A percentile compares a stretch with the other conserved stretches of the same genome.
Evolutionary conservation across 495 filamentous ascomycete genomes (phyloP).

Genomic region (Tricharina praecox): DNA sequence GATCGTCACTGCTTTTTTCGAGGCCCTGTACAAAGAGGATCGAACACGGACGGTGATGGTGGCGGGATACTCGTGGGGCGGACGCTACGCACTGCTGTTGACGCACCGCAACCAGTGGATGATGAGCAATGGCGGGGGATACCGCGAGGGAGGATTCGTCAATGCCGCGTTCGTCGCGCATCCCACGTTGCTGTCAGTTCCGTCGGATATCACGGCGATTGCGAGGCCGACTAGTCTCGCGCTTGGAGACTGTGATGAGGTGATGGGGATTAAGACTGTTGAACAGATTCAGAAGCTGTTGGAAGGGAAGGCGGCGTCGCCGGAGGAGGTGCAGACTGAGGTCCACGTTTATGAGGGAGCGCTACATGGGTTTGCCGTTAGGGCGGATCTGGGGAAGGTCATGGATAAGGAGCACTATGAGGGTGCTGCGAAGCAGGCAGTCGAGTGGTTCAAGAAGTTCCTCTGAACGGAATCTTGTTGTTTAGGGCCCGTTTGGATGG

Average conservation of each 20-base stretch:
- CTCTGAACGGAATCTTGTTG: too few species aligned
- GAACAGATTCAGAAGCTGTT: slow-evolving; percentile 32
- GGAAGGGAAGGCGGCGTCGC: slow-evolving; percentile 27
- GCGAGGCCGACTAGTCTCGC: slow-evolving; percentile 38
- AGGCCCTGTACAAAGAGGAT: slow-evolving; percentile 29
- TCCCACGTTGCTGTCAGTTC: slow-evolving; percentile 32
- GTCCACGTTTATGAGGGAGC: slow-evolving; percentile 40
- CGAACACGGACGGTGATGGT: slow-evolving; percentile 29
- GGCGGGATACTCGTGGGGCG: slow-evolving; percentile 47
- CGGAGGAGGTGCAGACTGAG: slow-evolving; percentile 31
- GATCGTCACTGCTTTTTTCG: slow-evolving; percentile 34
- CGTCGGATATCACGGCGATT: slow-evolving; percentile 38
- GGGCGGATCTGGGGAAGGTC: slow-evolving; percentile 32
- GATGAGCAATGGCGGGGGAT: slow-evolving; percentile 10
- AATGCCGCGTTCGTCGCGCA: slow-evolving; percentile 18
- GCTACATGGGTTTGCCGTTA: slow-evolving; percentile 41
- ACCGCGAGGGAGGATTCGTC: slow-evolving; percentile 19
- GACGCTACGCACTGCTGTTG: slow-evolving; percentile 33
- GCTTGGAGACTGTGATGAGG: slow-evolving; percentile 38
- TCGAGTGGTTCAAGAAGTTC: slow-evolving; percentile 37
- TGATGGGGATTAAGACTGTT: slow-evolving; percentile 29
- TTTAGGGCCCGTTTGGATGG: too few species aligned
- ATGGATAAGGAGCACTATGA: slow-evolving; percentile 31
- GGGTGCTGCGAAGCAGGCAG: slow-evolving; percentile 37
- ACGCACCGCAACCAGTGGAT: slow-evolving; percentile 26